These are phyloP conservation scores for Colletotrichum lupini DNA, from an alignment of 2,329 filamentous ascomycete species.

Conservation along the genomic window DNA sequence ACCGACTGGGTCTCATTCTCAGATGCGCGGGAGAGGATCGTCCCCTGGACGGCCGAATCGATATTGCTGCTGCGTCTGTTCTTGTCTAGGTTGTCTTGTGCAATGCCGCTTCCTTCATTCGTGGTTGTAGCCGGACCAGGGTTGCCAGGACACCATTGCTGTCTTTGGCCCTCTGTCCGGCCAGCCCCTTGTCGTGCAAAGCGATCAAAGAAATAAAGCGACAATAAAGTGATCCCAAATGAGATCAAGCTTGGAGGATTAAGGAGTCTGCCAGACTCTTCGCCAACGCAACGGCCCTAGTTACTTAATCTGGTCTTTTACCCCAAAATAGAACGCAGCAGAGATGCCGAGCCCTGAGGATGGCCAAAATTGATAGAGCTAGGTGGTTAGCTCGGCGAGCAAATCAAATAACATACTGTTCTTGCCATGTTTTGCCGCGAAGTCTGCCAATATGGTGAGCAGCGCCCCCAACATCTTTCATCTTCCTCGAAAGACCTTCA, in stretches of 20 bases:
- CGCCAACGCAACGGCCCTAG: slow-evolving; percentile 3
- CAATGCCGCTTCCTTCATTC: neutral
- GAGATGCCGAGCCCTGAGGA: slow-evolving; percentile 12
- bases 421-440: slow-evolving; percentile 16
- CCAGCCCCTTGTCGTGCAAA: slow-evolving; percentile 6
- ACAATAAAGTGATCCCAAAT: neutral
- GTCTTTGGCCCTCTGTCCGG: neutral
- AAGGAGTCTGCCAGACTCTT: neutral
- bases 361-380: slow-evolving; percentile 1
- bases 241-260: neutral
- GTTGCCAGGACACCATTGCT: slow-evolving; percentile 9
- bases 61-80: slow-evolving; percentile 10
- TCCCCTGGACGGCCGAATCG: slow-evolving; percentile 10
- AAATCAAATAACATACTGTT: slow-evolving; percentile 15
- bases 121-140: neutral
- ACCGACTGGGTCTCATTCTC: slow-evolving; percentile 12
- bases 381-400: slow-evolving; percentile 7
- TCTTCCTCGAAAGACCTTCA: neutral
- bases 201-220: slow-evolving; percentile 4
- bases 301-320: neutral
- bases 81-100: neutral
- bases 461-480: neutral
- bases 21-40: neutral
- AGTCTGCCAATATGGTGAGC: neutral
- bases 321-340: slow-evolving; percentile 1